Base-by-base conservation (phyloP, 331 rosid species). In the Malus hybrid region DNA sequence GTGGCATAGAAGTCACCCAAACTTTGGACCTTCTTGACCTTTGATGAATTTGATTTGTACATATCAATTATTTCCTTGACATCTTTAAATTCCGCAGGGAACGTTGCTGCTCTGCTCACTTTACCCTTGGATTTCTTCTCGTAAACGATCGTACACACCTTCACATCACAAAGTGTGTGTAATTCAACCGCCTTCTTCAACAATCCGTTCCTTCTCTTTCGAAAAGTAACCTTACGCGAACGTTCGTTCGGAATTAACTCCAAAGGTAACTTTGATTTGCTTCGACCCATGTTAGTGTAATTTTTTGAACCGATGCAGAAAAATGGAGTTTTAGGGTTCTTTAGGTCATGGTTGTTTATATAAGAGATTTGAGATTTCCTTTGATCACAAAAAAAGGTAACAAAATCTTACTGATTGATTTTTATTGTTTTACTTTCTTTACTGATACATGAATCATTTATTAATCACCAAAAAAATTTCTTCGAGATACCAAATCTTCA, bases 151-250 rank as follows among this genome's bases (percentile, higher is more conserved):
- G 71, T 27, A 33, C 80, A 75, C 31, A 65, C 67, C 29, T 54
- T 32, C 42, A 80, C 77, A 57, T 75, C 83, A 34, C 83, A 80
- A 27, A 80, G 80, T 3, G 36, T 75, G 46, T 42, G 64, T 1
- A 80, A 34, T 52, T 80, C 83, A 44, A 24, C 39, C 2, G 84
- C 76, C 24, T 80, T 80, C 77, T 75, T 80, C 20, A 75, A 7
- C 36, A 80, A 46, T 9, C 77, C 74, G 3, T 42, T 80, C 76
- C 56, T 80, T 67, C 79, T 79, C 75, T 79, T 79, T 13, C 22
- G 44, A 61, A 68, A 79, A 9, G 83, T 79, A 4, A 42, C 27
- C 7, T 50, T 56, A 11, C 80, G 76, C 8, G 80, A 20, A 16
- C 34, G 11, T 8, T 74, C 83, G 0, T 61, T 70, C 34, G 20